Conservation (phyloP, 2,329 filamentous ascomycete species). For the Phaeosphaeriaceae sp. region DNA sequence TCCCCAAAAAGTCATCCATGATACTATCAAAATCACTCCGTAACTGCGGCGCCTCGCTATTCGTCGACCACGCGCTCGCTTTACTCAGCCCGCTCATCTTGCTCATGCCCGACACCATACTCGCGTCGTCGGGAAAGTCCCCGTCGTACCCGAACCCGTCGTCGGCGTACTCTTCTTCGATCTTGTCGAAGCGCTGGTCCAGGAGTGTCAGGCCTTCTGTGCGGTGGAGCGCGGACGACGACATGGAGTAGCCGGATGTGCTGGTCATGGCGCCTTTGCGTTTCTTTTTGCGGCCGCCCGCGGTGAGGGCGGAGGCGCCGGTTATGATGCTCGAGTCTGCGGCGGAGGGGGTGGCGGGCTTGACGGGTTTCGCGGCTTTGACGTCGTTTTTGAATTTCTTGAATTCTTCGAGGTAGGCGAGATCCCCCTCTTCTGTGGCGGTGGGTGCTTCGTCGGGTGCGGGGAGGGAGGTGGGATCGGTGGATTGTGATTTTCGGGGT, state of each 20-base stretch:
- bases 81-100: conserved; percentile 59
- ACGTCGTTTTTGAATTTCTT: conserved; percentile 89
- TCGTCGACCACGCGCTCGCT: conserved; percentile 43
- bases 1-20: conserved; percentile 90
- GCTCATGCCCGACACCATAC: conserved; percentile 57
- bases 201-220: conserved; percentile 87
- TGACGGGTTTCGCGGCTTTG: conserved; percentile 57
- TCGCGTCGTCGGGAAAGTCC: conserved; percentile 54
- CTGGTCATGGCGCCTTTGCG: conserved; percentile 92
- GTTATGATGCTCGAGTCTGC: conserved; percentile 76
- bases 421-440: conserved; percentile 60
- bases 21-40: conserved; percentile 85
- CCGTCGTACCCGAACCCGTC: conserved; percentile 36
- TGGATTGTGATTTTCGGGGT: conserved; percentile 53
- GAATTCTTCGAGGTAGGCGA: conserved; percentile 91
- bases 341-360: conserved; percentile 64
- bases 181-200: conserved; percentile 88
- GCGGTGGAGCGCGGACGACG: conserved; percentile 82
- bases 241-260: conserved; percentile 89
- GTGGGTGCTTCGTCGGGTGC: conserved; percentile 43
- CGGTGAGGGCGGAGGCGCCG: conserved; percentile 71
- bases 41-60: conserved; percentile 60
- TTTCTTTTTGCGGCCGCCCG: conserved; percentile 85
- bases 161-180: conserved; percentile 80
- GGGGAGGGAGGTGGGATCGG: conserved; percentile 55